Base-by-base conservation (phyloP, 2,329 filamentous ascomycete species). In the Setomelanomma holmii region DNA sequence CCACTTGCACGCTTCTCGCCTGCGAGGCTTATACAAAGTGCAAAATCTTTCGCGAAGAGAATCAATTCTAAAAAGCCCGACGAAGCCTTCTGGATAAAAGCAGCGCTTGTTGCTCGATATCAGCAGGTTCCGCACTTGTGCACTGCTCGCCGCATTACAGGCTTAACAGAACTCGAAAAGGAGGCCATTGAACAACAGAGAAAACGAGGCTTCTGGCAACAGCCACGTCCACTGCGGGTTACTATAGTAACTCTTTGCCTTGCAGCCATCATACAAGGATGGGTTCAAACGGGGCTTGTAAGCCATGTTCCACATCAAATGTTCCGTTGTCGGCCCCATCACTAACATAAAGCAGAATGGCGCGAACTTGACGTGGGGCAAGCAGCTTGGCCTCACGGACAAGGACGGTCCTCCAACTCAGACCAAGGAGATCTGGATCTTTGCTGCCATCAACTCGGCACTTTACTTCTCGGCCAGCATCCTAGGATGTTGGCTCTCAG, bases 201-300 rank as follows among this genome's bases (percentile, higher is more conserved):
- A 34, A 21, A 33, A 2, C 19, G 27, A 17, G 41, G 41, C 8
- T 44, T 44, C 20, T 44, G 41, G 41, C 41, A 44, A 17, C 41
- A 44, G n/a, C 41, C 41, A 21, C 16, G 27, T 34, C 41, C 41
- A 14, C 41, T 44, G 3, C 41, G 41, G 17, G 41, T 44, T n/a
- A 44, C 41, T 3, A 44, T 44, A 20, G 41, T 34, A 5, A 44
- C 41, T 24, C 41, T 44, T 1, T 44, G 41, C n/a, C 30, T 44
- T 33, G 41, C 41, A 4, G 41, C 41, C 6, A 20, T 44, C 10
- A 44, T 35, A 14, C 41, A 44, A 22, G 41, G 41, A 8, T 44
- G 41, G 41, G 17, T 44, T 22, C 41, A 44, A 17, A 44, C 41
- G 12, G 41, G 41, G 10, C 41, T 44, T 21, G 41, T 44, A 17